These are phyloP conservation scores for Calonectria fujianensis DNA, from an alignment of 2,329 filamentous ascomycete genomes.

Conservation along the genomic window DNA sequence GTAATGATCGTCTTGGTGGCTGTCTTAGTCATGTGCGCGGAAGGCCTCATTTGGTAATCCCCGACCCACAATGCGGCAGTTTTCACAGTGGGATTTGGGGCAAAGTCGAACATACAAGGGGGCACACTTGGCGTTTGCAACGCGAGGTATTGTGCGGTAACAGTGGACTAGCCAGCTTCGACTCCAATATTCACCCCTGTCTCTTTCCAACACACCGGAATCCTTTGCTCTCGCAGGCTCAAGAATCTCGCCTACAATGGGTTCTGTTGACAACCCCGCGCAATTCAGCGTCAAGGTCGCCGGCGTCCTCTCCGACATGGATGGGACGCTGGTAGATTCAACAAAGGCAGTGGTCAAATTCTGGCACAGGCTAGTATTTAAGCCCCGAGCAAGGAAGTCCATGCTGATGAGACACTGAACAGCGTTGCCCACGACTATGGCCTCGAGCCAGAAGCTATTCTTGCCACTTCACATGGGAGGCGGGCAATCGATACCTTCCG, in stretches of 20 bases:
- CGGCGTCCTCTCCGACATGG: slow-evolving; percentile 10
- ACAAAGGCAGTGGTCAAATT: slow-evolving; percentile 20
- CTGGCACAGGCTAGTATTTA: slow-evolving; percentile 1
- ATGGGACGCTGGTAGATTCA: slow-evolving; percentile 6
- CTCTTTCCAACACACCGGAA: neutral
- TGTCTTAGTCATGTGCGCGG: slow-evolving; percentile 8
- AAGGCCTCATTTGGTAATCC: neutral
- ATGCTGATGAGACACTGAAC: neutral
- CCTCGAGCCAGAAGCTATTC: neutral
- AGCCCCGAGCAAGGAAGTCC: too few species aligned
- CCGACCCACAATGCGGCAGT: neutral
- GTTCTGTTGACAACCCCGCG: slow-evolving; percentile 11
- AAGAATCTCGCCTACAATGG: neutral
- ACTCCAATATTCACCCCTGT: neutral
- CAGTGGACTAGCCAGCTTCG: too few species aligned
- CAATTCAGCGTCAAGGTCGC: slow-evolving; percentile 9
- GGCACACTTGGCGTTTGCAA: slow-evolving; percentile 2
- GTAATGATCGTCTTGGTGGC: neutral
- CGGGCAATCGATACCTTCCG: slow-evolving; percentile 14
- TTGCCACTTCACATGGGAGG: slow-evolving; percentile 11
- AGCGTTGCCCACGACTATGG: slow-evolving; percentile 5
- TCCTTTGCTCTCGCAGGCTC: neutral
- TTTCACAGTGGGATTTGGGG: neutral
- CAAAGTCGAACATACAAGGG: neutral
- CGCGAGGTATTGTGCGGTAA: neutral